Evolutionary conservation across 2,329 filamentous ascomycete species (phyloP).

Genomic region (Endocalyx cinctus): DNA sequence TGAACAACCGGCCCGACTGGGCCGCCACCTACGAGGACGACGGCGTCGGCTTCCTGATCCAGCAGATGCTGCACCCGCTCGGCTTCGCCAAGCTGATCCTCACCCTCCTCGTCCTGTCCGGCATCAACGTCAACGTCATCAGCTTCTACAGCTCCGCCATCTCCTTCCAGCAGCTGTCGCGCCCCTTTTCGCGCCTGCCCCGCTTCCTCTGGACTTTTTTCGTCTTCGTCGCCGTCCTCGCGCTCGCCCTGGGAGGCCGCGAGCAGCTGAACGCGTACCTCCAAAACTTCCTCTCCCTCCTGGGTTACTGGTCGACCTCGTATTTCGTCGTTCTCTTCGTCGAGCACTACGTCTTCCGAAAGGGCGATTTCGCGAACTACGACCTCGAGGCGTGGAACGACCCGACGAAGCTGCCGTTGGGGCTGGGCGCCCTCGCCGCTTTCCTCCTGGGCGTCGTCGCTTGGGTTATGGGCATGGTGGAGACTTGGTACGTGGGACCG

Average conservation of each 20-base stretch:
- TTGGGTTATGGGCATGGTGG: slow-evolving; percentile 52
- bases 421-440: slow-evolving; percentile 36
- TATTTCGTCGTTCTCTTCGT: slow-evolving; percentile 43
- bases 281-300: slow-evolving; percentile 41
- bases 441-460: slow-evolving; percentile 38
- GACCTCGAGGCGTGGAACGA: slow-evolving; percentile 46
- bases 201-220: slow-evolving; percentile 44
- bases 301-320: slow-evolving; percentile 47
- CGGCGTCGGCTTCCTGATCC: slow-evolving; percentile 42
- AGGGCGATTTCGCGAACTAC: slow-evolving; percentile 37
- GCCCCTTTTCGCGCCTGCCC: slow-evolving; percentile 37
- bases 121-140: slow-evolving; percentile 43
- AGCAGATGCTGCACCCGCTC: slow-evolving; percentile 37
- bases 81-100: slow-evolving; percentile 38
- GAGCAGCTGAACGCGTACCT: slow-evolving; percentile 39
- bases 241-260: slow-evolving; percentile 38
- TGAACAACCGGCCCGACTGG: slow-evolving; percentile 38
- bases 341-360: slow-evolving; percentile 45
- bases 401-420: slow-evolving; percentile 36
- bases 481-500: slow-evolving; percentile 50
- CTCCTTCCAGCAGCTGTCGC: slow-evolving; percentile 36
- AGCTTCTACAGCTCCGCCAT: slow-evolving; percentile 36
- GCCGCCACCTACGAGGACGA: slow-evolving; percentile 28
- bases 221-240: slow-evolving; percentile 40
- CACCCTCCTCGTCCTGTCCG: slow-evolving; percentile 35